Evolutionary conservation across 2,329 filamentous ascomycete genomes (phyloP).

Genomic region (Ophiocordyceps sinensis): DNA sequence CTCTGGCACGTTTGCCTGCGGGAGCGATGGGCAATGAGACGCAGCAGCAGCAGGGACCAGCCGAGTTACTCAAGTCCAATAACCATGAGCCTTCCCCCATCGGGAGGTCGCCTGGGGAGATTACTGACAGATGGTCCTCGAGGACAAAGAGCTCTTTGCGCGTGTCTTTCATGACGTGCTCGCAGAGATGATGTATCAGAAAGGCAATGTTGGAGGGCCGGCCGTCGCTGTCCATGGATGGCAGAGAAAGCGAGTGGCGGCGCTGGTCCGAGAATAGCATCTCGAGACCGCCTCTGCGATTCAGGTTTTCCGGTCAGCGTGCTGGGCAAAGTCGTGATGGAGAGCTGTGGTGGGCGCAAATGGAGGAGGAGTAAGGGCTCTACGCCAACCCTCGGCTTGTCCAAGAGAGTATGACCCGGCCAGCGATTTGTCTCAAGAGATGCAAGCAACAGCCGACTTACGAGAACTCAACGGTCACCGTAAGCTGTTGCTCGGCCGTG

Average conservation of each 20-base stretch:
- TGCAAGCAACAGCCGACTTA: constrained; percentile 14
- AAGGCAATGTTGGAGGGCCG: constrained; percentile 54
- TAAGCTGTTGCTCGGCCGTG: constrained; percentile 21
- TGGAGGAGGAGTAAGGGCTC: no score
- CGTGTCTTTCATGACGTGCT: constrained; percentile 70
- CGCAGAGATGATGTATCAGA: constrained; percentile 66
- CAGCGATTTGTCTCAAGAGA: no score
- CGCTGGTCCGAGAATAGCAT: constrained; percentile 80
- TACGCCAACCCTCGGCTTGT: no score
- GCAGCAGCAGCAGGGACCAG: not conserved
- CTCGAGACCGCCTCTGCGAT: constrained; percentile 70
- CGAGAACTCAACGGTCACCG: constrained; percentile 60
- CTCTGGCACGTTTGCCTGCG: not conserved
- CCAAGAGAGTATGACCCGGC: no score
- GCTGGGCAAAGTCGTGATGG: no score
- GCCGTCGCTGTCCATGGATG: constrained; percentile 44
- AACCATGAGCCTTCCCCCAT: not conserved
- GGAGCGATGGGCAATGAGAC: constrained; percentile 10
- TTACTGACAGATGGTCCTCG: constrained; percentile 67
- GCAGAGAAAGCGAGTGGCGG: constrained; percentile 56
- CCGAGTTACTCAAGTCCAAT: constrained; percentile 9
- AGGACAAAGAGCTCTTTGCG: constrained; percentile 83
- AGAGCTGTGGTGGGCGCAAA: no score
- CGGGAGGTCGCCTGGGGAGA: not conserved
- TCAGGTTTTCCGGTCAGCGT: constrained; percentile 4